These are phyloP conservation scores for Gnetum montanum DNA, from an alignment of 75 land plant species.

Conservation along the genomic window DNA sequence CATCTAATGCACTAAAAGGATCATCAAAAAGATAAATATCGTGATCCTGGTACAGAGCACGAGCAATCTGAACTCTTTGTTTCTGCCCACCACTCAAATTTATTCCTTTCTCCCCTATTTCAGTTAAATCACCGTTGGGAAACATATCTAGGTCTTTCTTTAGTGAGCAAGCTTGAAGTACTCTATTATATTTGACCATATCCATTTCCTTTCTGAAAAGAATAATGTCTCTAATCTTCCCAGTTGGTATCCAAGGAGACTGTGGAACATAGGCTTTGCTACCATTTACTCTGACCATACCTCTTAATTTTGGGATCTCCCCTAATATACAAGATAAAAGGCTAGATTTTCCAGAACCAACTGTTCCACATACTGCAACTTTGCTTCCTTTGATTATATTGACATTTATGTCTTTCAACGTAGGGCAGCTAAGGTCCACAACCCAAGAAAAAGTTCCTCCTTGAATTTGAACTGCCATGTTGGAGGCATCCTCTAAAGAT, in stretches of 20 bases:
- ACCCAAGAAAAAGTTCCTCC: slow-evolving; percentile 11
- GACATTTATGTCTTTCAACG: slow-evolving; percentile 25
- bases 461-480: slow-evolving; percentile 9
- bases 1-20: slow-evolving; percentile 57
- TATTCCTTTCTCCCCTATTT: slow-evolving; percentile 77
- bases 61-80: slow-evolving; percentile 75
- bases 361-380: slow-evolving; percentile 43
- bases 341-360: slow-evolving; percentile 48
- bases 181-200: slow-evolving; percentile 37
- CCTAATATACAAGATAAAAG: slow-evolving; percentile 40
- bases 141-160: slow-evolving; percentile 64
- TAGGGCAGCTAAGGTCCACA: slow-evolving; percentile 12
- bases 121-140: slow-evolving; percentile 63
- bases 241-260: slow-evolving; percentile 48
- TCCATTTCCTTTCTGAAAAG: slow-evolving; percentile 62
- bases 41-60: slow-evolving; percentile 43
- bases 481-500: not conserved
- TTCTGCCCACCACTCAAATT: slow-evolving; percentile 85
- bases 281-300: slow-evolving; percentile 31
- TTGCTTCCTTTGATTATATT: slow-evolving; percentile 18
- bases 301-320: slow-evolving; percentile 36
- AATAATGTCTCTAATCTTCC: slow-evolving; percentile 38
- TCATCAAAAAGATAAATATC: slow-evolving; percentile 52
- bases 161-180: slow-evolving; percentile 57
- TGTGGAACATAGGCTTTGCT: slow-evolving; percentile 43